Percentiles rank a stretch among this genome's conserved stretches.
Evolutionary conservation across 345 rosid species (phyloP).

Genomic region (Barbarea vulgaris): DNA sequence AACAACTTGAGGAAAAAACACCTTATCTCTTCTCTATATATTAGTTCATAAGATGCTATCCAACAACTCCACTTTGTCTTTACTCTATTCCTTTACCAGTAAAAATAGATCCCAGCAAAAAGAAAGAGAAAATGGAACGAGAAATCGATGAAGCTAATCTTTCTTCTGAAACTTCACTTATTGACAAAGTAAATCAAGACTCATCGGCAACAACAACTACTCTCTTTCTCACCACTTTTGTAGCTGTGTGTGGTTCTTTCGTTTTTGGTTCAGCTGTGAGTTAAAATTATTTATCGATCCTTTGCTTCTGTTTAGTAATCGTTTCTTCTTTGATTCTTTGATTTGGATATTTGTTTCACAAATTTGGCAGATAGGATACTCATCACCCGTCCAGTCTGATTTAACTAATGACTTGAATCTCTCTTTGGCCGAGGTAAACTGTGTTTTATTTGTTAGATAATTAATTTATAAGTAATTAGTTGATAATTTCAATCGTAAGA

Average conservation of each 20-base stretch:
- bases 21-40: background rate
- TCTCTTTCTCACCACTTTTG: constrained; percentile 34
- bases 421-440: constrained; percentile 59
- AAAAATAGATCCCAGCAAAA: background rate
- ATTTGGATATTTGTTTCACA: background rate
- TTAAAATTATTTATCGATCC: background rate
- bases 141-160: constrained; percentile 12
- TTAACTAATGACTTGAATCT: constrained; percentile 62
- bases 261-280: constrained; percentile 39
- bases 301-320: background rate
- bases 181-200: constrained; percentile 14
- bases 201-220: constrained; percentile 22
- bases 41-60: constrained; percentile 1
- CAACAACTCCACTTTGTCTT: constrained; percentile 27
- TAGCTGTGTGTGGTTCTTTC: constrained; percentile 36
- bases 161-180: constrained; percentile 24
- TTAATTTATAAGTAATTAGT: too few species aligned
- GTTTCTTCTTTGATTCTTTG: background rate
- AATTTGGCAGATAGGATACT: constrained; percentile 67
- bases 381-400: constrained; percentile 81
- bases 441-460: background rate
- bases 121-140: constrained; percentile 11
- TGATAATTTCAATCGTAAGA: too few species aligned
- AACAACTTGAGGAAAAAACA: background rate
- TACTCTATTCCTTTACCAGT: too few species aligned